Percentiles rank a stretch among this genome's conserved stretches.
These are phyloP conservation scores for Suillus subalutaceus DNA, from an alignment of 768 basidiomycete species.

Conservation along the genomic window DNA sequence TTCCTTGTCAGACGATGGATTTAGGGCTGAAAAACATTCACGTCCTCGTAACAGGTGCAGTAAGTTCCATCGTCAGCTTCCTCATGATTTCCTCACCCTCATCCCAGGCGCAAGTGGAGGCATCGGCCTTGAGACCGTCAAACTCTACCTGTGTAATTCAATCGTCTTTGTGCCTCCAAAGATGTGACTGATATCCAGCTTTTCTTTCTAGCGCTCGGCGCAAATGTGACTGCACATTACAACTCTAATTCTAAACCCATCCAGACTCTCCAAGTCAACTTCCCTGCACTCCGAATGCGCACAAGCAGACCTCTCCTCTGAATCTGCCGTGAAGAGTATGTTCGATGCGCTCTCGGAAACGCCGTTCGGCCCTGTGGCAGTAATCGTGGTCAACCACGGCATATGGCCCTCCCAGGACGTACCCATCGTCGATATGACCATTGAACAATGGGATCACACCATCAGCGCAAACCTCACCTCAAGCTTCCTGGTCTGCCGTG, in stretches of 20 bases:
- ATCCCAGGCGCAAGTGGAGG: slow-evolving; percentile 70
- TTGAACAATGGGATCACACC: slow-evolving; percentile 65
- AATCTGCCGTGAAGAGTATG: slow-evolving; percentile 52
- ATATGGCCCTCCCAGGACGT: slow-evolving; percentile 49
- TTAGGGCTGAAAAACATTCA: slow-evolving; percentile 62
- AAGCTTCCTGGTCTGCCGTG: slow-evolving; percentile 64
- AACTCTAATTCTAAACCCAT: slow-evolving; percentile 53
- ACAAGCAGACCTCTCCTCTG: slow-evolving; percentile 61
- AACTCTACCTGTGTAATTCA: slow-evolving; percentile 55
- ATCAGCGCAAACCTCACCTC: slow-evolving; percentile 68
- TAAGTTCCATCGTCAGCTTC: not conserved
- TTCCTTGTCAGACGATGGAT: slow-evolving; percentile 43
- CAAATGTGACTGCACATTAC: slow-evolving; percentile 73
- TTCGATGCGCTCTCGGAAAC: slow-evolving; percentile 44
- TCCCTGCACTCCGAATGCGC: slow-evolving; percentile 37
- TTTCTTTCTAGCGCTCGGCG: slow-evolving; percentile 58
- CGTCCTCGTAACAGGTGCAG: slow-evolving; percentile 70
- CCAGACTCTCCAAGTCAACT: slow-evolving; percentile 40
- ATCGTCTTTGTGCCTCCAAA: not conserved
- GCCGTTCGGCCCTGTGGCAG: slow-evolving; percentile 53
- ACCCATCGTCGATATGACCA: slow-evolving; percentile 57
- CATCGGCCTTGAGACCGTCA: slow-evolving; percentile 69
- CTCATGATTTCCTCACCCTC: not conserved
- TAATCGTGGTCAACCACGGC: slow-evolving; percentile 67
- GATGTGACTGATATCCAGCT: not conserved